These are phyloP conservation scores for Cytospora piceae DNA, from an alignment of 2,329 filamentous ascomycete genomes.

Conservation along the genomic window DNA sequence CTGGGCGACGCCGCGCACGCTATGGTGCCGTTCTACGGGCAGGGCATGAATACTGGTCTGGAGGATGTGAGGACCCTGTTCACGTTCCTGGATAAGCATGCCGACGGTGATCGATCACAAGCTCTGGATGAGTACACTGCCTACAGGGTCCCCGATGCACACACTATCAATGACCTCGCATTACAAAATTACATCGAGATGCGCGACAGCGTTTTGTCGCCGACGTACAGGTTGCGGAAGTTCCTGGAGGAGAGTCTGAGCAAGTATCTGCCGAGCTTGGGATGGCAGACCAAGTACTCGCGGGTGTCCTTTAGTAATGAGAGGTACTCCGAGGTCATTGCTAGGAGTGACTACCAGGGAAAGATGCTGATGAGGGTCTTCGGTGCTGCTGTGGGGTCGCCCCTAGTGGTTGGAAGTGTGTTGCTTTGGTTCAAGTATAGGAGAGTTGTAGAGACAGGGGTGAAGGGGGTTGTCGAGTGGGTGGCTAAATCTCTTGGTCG, in stretches of 20 bases:
- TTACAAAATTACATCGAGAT: slow-evolving; percentile 93
- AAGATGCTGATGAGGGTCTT: slow-evolving; percentile 57
- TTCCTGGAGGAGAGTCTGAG: slow-evolving; percentile 83
- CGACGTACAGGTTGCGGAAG: slow-evolving; percentile 79
- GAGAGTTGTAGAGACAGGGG: slow-evolving; percentile 13
- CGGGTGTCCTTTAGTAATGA: slow-evolving; percentile 93
- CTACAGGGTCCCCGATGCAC: slow-evolving; percentile 75
- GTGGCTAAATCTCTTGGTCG: slow-evolving; percentile 11
- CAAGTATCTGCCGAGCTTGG: slow-evolving; percentile 73
- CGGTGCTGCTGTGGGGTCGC: slow-evolving; percentile 38
- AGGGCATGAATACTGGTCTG: slow-evolving; percentile 95
- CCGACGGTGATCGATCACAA: slow-evolving; percentile 56
- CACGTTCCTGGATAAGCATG: slow-evolving; percentile 73
- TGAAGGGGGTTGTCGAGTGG: slow-evolving; percentile 9
- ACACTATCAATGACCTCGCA: slow-evolving; percentile 91
- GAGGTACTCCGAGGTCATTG: slow-evolving; percentile 81
- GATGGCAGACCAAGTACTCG: slow-evolving; percentile 92
- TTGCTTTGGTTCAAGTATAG: slow-evolving; percentile 27
- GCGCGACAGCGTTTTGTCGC: slow-evolving; percentile 80
- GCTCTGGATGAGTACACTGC: slow-evolving; percentile 78
- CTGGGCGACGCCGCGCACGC: slow-evolving; percentile 94
- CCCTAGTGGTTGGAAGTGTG: slow-evolving; percentile 30
- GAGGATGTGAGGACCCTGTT: slow-evolving; percentile 94
- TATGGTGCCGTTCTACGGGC: slow-evolving; percentile 98
- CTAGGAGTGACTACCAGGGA: slow-evolving; percentile 70